Base-by-base conservation (phyloP, 1,139 yeast species). In the Hanseniaspora sp. region DNA sequence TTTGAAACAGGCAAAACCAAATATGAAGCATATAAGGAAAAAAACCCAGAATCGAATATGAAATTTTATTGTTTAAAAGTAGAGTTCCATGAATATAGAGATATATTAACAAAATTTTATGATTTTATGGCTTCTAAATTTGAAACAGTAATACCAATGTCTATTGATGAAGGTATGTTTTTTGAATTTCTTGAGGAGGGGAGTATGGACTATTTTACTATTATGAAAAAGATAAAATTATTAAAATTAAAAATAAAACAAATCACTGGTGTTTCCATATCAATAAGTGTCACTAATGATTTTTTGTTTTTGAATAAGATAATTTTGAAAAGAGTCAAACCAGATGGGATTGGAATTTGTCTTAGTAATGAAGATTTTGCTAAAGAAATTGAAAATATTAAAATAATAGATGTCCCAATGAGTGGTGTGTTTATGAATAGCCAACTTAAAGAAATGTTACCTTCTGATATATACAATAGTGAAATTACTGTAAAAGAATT, bases 141-240 rank as follows among this genome's bases (percentile, higher is more conserved):
- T 48, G 85, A 83, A 60, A 69, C 78, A 7, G 75, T 92, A 1
- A 74, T 80, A 45, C 97, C 98, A 0, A 88, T 92, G 0, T 87
- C 94, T 61, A 82, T 92, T 5, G 98, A 92, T 67, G 98, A 92
- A 64, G 96, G 87, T 0, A 69, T 92, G 33, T 68, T 90, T 13
- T 46, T 52, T 52, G 48, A 46, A 6, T 52, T 34, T 35, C 43
- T 39, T 5, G 45, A 23, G 1, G 48, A 51, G n/a, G 33, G 38
- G 4, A 28, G 29, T 5, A 11, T 33, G 5, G 17, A 51, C n/a
- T 6, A 29, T n/a, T 15, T 6, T 7, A 5, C 7, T 12, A 44
- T 51, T 23, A 18, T 18, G 12, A 38, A 35, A 40, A 43, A 44
- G 35, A 34, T 34, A 1, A 44, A 29, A 13, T 12, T 39, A 5